These are phyloP conservation scores for Simmondsia chinensis DNA, from an alignment of 148 eudicot species.

Conservation along the genomic window DNA sequence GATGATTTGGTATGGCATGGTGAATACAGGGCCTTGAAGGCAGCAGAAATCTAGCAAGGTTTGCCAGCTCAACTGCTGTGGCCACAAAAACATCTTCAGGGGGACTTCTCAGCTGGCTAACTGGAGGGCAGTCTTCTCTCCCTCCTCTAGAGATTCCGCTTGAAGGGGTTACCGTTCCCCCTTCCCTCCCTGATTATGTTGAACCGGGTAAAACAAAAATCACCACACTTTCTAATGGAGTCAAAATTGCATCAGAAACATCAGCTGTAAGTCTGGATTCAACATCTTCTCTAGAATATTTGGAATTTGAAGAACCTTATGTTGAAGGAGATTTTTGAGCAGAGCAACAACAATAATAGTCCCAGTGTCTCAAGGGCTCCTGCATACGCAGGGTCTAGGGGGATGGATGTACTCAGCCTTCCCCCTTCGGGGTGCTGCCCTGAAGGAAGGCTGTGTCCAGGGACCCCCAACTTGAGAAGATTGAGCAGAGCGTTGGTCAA, in stretches of 20 bases:
- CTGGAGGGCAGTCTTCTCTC: slow-evolving; percentile 49
- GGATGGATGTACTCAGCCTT: too few relatives aligned
- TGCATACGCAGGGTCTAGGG: not conserved
- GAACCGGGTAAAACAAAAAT: slow-evolving; percentile 69
- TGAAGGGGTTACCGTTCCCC: slow-evolving; percentile 52
- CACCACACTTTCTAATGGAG: slow-evolving; percentile 81
- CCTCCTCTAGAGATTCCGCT: slow-evolving; percentile 75
- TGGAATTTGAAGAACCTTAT: too few relatives aligned
- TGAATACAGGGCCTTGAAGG: slow-evolving; percentile 44
- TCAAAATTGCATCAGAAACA: slow-evolving; percentile 83
- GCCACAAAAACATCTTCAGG: slow-evolving; percentile 57
- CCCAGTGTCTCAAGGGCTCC: too few relatives aligned
- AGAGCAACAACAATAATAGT: too few relatives aligned
- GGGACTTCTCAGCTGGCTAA: slow-evolving; percentile 64
- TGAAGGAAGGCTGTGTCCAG: too few relatives aligned
- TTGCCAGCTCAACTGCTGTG: slow-evolving; percentile 66
- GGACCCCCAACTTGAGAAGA: not conserved
- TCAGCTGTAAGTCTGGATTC: slow-evolving; percentile 50
- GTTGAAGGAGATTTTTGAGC: too few relatives aligned
- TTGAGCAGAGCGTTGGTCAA: not conserved
- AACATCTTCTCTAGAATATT: too few relatives aligned
- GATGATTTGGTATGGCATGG: slow-evolving; percentile 6
- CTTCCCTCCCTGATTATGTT: slow-evolving; percentile 67
- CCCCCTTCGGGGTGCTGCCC: too few relatives aligned
- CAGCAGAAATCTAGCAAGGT: slow-evolving; percentile 42